A percentile compares a stretch with the other conserved stretches of the same genome.
These are phyloP conservation scores for Colletotrichum lindemuthianum DNA, from an alignment of 2,329 filamentous ascomycete species.

Conservation along the genomic window DNA sequence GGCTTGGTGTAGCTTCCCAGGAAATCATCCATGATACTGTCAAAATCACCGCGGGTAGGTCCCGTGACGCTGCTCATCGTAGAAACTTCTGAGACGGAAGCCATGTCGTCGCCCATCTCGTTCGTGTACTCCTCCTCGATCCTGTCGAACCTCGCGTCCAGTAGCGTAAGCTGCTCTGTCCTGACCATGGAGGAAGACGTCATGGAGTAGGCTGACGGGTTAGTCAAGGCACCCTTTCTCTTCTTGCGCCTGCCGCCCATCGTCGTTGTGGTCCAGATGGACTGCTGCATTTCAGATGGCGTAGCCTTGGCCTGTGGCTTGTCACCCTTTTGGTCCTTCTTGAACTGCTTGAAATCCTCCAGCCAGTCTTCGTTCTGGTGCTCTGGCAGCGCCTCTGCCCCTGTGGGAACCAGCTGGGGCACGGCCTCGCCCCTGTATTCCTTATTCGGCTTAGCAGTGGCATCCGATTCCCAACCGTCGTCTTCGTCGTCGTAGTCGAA, in stretches of 20 bases:
- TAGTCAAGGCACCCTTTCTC: constrained; percentile 92
- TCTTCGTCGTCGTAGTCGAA: constrained; percentile 70
- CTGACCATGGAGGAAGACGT: constrained; percentile 86
- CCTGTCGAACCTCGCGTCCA: constrained; percentile 92
- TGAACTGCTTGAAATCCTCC: constrained; percentile 93
- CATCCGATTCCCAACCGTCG: constrained; percentile 94
- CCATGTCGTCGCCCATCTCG: constrained; percentile 59
- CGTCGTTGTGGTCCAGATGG: constrained; percentile 78
- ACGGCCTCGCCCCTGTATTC: constrained; percentile 62
- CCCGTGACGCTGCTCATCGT: constrained; percentile 74
- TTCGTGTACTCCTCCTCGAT: constrained; percentile 81
- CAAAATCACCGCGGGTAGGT: constrained; percentile 80
- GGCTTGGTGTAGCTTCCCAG: constrained; percentile 77
- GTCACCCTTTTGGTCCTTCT: constrained; percentile 75
- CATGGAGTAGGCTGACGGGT: constrained; percentile 90
- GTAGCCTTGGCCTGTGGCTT: constrained; percentile 52
- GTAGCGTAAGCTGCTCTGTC: constrained; percentile 84
- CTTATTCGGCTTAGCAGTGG: constrained; percentile 80
- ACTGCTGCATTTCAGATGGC: constrained; percentile 74
- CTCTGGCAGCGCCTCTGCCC: constrained; percentile 64
- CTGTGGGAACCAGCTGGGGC: constrained; percentile 58
- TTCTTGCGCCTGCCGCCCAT: constrained; percentile 89
- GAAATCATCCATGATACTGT: constrained; percentile 93
- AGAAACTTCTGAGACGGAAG: constrained; percentile 69
- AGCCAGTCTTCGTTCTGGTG: constrained; percentile 84